Percentiles rank a stretch among this genome's conserved stretches.
Evolutionary conservation across 1,284 basidiomycete species (phyloP).

Genomic region (Leccinum proximum): DNA sequence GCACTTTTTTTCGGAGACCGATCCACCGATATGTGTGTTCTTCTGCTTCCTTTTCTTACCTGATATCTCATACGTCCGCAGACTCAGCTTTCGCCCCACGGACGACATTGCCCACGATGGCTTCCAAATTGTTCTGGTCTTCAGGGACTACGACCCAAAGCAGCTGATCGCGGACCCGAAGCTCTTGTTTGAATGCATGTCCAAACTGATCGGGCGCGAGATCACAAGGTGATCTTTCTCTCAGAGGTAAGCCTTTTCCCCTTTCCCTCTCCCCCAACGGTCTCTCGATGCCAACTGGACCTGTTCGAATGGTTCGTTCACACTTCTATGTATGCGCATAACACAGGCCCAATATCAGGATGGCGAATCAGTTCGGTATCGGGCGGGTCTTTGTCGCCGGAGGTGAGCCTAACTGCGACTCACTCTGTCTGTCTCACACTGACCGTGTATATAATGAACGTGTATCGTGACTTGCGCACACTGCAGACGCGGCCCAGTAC

Average conservation of each 20-base stretch:
- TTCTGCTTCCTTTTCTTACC: not conserved
- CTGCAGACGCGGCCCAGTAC: constrained; percentile 21
- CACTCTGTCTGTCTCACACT: not conserved
- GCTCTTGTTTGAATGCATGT: constrained; percentile 17
- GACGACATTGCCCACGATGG: constrained; percentile 26
- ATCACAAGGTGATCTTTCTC: constrained; percentile 13
- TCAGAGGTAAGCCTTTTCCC: constrained; percentile 17
- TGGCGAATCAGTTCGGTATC: constrained; percentile 28
- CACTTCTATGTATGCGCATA: not conserved
- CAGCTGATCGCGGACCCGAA: constrained; percentile 23
- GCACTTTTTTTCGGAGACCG: constrained; percentile 28
- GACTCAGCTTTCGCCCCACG: constrained; percentile 15
- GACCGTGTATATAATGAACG: not conserved
- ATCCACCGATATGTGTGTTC: constrained; percentile 9
- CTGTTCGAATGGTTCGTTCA: not conserved
- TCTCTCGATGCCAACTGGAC: no score
- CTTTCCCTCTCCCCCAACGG: not conserved
- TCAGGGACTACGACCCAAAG: constrained; percentile 26
- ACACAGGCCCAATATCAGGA: constrained; percentile 31
- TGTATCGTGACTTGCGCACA: not conserved
- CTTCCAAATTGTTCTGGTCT: constrained; percentile 33
- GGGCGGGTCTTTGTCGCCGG: constrained; percentile 35
- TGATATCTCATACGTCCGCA: not conserved
- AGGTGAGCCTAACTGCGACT: constrained; percentile 23
- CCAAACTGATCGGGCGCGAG: constrained; percentile 11